Evolutionary conservation across 2,329 filamentous ascomycete species (phyloP).

Genomic region (Colletotrichum abscissum): DNA sequence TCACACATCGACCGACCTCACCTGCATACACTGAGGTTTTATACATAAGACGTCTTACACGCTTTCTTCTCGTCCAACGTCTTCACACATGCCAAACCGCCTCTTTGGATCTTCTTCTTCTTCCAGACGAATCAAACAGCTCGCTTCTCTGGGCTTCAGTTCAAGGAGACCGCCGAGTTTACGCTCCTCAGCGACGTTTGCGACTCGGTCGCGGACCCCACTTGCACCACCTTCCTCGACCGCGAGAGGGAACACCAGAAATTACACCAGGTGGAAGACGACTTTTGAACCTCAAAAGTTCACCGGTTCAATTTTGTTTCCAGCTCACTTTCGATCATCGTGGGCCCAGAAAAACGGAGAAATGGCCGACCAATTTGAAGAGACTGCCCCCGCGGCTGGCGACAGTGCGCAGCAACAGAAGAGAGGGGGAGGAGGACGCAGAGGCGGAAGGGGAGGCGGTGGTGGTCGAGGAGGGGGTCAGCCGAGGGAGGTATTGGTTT

Average conservation of each 20-base stretch:
- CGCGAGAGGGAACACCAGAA: background rate
- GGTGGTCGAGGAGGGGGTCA: conserved; percentile 45
- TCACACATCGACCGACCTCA: background rate
- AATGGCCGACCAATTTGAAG: conserved; percentile 25
- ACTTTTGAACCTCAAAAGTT: background rate
- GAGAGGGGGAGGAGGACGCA: conserved; percentile 35
- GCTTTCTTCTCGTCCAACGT: background rate
- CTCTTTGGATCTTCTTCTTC: background rate
- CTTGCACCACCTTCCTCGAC: background rate
- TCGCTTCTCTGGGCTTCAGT: too few species aligned
- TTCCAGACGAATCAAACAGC: background rate
- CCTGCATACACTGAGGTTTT: background rate
- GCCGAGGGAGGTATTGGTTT: conserved; percentile 60
- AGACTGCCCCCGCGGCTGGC: conserved; percentile 15
- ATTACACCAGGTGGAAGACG: background rate
- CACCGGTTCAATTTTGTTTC: background rate
- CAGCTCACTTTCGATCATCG: background rate
- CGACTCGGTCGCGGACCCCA: background rate
- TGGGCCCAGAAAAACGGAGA: background rate
- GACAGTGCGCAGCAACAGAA: conserved; percentile 30
- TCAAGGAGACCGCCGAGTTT: background rate
- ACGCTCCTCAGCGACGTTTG: background rate
- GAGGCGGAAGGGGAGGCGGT: conserved; percentile 43
- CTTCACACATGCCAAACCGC: background rate
- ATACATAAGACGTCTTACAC: background rate